Evolutionary conservation across 805 yeast genomes (phyloP).

Genomic region (Saturnispora ahearnii): DNA sequence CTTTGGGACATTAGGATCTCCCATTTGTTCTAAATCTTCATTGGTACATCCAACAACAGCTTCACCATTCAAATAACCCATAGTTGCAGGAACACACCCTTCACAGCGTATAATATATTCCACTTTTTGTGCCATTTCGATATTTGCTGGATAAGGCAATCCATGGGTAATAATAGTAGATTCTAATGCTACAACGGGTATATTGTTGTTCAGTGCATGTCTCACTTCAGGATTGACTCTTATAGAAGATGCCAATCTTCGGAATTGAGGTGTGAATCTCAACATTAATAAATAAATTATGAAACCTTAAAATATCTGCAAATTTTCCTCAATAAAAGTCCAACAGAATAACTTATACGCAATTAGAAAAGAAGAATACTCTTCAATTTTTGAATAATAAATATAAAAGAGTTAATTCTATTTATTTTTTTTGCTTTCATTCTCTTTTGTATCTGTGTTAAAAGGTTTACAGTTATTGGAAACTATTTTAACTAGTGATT

Average conservation of each 20-base stretch:
- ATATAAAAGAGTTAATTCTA: neutral
- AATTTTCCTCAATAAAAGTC: neutral
- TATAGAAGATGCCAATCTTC: constrained; percentile 1
- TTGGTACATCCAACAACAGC: constrained; percentile 59
- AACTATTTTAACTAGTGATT: neutral
- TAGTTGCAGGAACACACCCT: constrained; percentile 80
- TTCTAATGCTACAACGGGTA: constrained; percentile 76
- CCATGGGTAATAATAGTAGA: constrained; percentile 89
- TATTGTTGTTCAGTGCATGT: constrained; percentile 47
- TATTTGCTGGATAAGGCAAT: constrained; percentile 68
- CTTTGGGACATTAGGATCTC: constrained; percentile 29
- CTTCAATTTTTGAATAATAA: neutral
- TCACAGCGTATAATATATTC: constrained; percentile 49
- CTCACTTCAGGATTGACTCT: constrained; percentile 38
- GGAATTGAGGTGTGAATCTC: neutral
- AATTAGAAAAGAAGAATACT: neutral
- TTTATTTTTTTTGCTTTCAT: constrained; percentile 1
- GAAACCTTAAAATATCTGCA: neutral
- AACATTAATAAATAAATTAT: neutral
- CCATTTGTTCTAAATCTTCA: constrained; percentile 42
- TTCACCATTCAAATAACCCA: constrained; percentile 63
- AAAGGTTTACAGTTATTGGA: neutral
- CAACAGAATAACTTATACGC: no score
- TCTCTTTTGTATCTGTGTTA: neutral
- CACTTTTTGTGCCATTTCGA: constrained; percentile 62